These are phyloP conservation scores for Suillus luteus DNA, from an alignment of 768 basidiomycete genomes.

Conservation along the genomic window DNA sequence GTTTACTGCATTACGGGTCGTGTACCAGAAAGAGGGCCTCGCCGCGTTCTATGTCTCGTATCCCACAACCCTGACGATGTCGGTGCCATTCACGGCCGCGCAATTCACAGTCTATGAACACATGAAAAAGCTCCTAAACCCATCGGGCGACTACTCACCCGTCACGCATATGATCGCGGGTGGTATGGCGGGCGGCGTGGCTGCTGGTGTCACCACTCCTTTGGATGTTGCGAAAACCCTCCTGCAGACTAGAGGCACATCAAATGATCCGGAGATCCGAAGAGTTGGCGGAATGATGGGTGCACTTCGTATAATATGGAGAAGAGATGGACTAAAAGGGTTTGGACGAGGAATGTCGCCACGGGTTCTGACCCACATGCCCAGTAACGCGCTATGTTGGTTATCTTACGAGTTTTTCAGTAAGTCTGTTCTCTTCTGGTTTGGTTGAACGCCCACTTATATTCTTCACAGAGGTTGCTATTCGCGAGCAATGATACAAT, in stretches of 20 bases:
- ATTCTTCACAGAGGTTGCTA: constrained; percentile 56
- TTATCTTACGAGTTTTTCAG: constrained; percentile 98
- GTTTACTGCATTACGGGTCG: constrained; percentile 78
- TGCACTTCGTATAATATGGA: constrained; percentile 87
- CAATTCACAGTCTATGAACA: constrained; percentile 98
- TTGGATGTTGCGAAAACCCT: constrained; percentile 98
- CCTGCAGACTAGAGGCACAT: constrained; percentile 91
- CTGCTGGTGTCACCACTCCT: constrained; percentile 94
- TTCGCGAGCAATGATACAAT: constrained; percentile 43
- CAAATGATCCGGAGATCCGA: constrained; percentile 83
- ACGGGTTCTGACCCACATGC: constrained; percentile 92
- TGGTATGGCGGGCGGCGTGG: constrained; percentile 89
- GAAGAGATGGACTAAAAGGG: constrained; percentile 80
- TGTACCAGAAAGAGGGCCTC: constrained; percentile 85
- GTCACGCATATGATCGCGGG: constrained; percentile 89
- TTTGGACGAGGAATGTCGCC: constrained; percentile 89
- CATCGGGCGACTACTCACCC: constrained; percentile 87
- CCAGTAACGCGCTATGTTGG: constrained; percentile 97
- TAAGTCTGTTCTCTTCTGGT: constrained; percentile 45
- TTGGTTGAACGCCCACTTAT: background rate
- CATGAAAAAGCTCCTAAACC: constrained; percentile 84
- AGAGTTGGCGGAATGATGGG: constrained; percentile 82
- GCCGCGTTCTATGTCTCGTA: constrained; percentile 97
- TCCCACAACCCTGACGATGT: constrained; percentile 95
- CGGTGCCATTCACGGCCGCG: constrained; percentile 96